Evolutionary conservation across 768 basidiomycete species (phyloP).

Genomic region (Lyophyllum decastes): DNA sequence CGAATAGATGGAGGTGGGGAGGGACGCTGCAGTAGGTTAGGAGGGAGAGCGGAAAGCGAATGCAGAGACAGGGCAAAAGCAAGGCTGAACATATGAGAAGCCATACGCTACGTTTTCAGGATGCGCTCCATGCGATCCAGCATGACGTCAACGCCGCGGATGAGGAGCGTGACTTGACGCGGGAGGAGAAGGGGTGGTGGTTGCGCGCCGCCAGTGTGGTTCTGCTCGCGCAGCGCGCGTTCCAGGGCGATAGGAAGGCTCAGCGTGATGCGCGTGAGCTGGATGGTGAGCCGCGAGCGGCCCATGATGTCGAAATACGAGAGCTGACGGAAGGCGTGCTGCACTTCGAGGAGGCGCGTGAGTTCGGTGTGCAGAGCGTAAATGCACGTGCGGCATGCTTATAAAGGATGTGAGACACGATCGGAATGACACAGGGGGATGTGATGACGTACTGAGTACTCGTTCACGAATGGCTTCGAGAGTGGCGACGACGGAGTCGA

Average conservation of each 20-base stretch:
- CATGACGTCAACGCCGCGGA: constrained; percentile 61
- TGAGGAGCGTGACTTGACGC: constrained; percentile 55
- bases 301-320: constrained; percentile 79
- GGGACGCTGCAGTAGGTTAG: not conserved
- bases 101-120: constrained; percentile 29
- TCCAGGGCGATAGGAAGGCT: constrained; percentile 76
- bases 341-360: constrained; percentile 78
- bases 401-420: constrained; percentile 1
- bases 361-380: constrained; percentile 73
- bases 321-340: constrained; percentile 71
- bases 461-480: constrained; percentile 73
- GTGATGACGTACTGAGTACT: constrained; percentile 58
- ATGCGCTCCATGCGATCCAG: constrained; percentile 69
- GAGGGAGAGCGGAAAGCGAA: not conserved
- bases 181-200: constrained; percentile 45
- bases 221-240: constrained; percentile 58
- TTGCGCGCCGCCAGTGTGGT: constrained; percentile 13
- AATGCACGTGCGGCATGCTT: constrained; percentile 78
- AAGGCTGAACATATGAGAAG: not conserved
- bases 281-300: constrained; percentile 74
- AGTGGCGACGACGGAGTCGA: constrained; percentile 71
- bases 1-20: not conserved
- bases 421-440: not conserved
- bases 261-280: constrained; percentile 76
- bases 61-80: not conserved